Percentiles rank a stretch among this genome's conserved stretches.
Conservation (phyloP, 1,284 basidiomycete genomes). For the Tranzscheliella williamsii region DNA sequence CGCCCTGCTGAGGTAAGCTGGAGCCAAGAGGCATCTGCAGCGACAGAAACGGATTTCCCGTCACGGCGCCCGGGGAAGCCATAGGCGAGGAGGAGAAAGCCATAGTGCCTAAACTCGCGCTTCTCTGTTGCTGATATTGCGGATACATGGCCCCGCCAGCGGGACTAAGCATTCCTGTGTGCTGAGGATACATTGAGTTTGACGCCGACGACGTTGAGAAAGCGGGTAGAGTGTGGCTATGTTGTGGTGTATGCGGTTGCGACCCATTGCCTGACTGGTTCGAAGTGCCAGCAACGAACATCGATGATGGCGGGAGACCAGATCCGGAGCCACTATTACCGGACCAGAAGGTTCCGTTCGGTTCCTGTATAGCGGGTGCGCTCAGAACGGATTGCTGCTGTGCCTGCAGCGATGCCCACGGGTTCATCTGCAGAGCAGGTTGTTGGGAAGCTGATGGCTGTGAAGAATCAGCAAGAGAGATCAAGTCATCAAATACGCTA, state of each 20-base stretch:
- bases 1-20: slow-evolving; percentile 6
- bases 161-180: slow-evolving; percentile 17
- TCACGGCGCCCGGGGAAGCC: slow-evolving; percentile 7
- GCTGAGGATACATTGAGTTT: background rate
- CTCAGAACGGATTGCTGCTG: slow-evolving; percentile 32
- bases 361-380: slow-evolving; percentile 29
- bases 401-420: slow-evolving; percentile 32
- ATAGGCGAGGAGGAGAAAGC: slow-evolving; percentile 27
- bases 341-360: slow-evolving; percentile 29
- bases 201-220: background rate
- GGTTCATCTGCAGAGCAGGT: slow-evolving; percentile 42
- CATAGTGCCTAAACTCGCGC: slow-evolving; percentile 32
- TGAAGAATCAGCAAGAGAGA: slow-evolving; percentile 21
- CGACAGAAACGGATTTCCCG: slow-evolving; percentile 23
- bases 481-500: slow-evolving; percentile 42
- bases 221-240: slow-evolving; percentile 14
- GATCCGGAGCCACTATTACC: background rate
- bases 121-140: slow-evolving; percentile 25
- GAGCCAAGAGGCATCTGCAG: slow-evolving; percentile 6
- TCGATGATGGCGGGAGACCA: slow-evolving; percentile 1
- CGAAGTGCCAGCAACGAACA: slow-evolving; percentile 15
- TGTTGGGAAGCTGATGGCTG: slow-evolving; percentile 11
- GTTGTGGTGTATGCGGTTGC: slow-evolving; percentile 13
- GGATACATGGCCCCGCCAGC: slow-evolving; percentile 15
- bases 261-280: slow-evolving; percentile 1